Base-by-base conservation (phyloP, 2,329 filamentous ascomycete species). In the Ophiostoma fasciatum region DNA sequence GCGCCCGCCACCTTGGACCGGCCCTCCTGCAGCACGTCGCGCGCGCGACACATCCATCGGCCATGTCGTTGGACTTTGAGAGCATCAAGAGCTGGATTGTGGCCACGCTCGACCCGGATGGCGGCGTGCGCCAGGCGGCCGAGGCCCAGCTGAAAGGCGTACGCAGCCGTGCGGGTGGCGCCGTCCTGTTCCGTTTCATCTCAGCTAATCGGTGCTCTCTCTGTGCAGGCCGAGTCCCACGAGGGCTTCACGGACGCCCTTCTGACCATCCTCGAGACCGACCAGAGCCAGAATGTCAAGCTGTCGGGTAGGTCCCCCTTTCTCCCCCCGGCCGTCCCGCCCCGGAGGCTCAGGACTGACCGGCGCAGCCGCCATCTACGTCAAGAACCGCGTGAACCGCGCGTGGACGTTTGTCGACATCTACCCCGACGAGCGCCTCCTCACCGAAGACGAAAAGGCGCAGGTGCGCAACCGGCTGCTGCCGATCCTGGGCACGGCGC, bases 291-390 rank as follows among this genome's bases (percentile, higher is more conserved):
- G 51, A 78, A 78, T 45, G 74, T 94, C 48, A 80, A 87, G 52
- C 70, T 94, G 39, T 88, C 88, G 42, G 83, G 88, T 96, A 80
- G 53, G 25, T 23, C 1, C 28, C 14, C 15, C 18, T 12, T 3
- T 33, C 15, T 39, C n/a, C n/a, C n/a, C n/a, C n/a, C n/a, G n/a
- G n/a, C n/a, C n/a, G n/a, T n/a, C n/a, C n/a, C n/a, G n/a, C n/a
- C n/a, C n/a, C n/a, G n/a, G n/a, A n/a, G n/a, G n/a, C n/a, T n/a
- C n/a, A n/a, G n/a, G n/a, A n/a, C n/a, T n/a, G n/a, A n/a, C n/a
- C n/a, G n/a, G n/a, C n/a, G n/a, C n/a, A 94, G 88, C 85, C 52
- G 87, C 88, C 53, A 83, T 98, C 49, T 98, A 96, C 62, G 75
- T 96, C 57, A 98, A 98, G 66, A 96, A 98, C 63, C 81, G 87